phyloP scores from a whole-genome alignment of 2,329 filamentous ascomycete species.

The Eutypella sp. region DNA sequence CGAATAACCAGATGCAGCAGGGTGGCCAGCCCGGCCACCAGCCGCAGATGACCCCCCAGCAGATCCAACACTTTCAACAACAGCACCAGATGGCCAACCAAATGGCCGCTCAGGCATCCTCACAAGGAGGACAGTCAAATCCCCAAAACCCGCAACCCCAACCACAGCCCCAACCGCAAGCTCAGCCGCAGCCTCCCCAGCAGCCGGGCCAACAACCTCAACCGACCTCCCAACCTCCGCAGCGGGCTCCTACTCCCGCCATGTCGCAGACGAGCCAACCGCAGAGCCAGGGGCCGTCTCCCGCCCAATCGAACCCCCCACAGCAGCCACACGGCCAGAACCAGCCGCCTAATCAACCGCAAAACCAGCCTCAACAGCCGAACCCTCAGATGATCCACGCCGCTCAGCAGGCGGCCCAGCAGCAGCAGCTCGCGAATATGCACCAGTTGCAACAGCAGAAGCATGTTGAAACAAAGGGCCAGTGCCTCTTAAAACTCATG shows the following conservation, averaged over 20 bases:
- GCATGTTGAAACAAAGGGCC: conserved; percentile 48
- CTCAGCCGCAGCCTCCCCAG: conserved; percentile 29
- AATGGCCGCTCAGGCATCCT: conserved; percentile 34
- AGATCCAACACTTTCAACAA: conserved; percentile 35
- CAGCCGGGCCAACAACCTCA: conserved; percentile 32
- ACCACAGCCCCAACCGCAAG: conserved; percentile 21
- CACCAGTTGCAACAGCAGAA: conserved; percentile 41
- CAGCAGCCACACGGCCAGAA: conserved; percentile 23
- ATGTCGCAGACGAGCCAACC: conserved; percentile 33
- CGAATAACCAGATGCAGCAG: conserved; percentile 37
- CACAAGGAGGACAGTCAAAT: conserved; percentile 36
- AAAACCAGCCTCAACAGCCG: conserved; percentile 23
- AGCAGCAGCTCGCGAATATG: conserved; percentile 28
- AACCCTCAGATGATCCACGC: conserved; percentile 28
- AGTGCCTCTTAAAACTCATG: conserved; percentile 55
- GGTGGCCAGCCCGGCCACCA: conserved; percentile 28
- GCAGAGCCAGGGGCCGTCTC: conserved; percentile 25
- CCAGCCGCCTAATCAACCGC: conserved; percentile 24
- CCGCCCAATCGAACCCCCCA: conserved; percentile 29
- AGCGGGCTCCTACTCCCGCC: conserved; percentile 22
- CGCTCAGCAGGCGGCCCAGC: conserved; percentile 29
- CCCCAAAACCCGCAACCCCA: conserved; percentile 32
- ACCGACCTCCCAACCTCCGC: conserved; percentile 20
- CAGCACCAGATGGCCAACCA: conserved; percentile 31
- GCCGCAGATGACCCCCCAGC: conserved; percentile 35